Evolutionary conservation across 1,284 basidiomycete species (phyloP), one percentile per base, ranked within the genome.

Genomic region (Mrakiaceae sp.): DNA sequence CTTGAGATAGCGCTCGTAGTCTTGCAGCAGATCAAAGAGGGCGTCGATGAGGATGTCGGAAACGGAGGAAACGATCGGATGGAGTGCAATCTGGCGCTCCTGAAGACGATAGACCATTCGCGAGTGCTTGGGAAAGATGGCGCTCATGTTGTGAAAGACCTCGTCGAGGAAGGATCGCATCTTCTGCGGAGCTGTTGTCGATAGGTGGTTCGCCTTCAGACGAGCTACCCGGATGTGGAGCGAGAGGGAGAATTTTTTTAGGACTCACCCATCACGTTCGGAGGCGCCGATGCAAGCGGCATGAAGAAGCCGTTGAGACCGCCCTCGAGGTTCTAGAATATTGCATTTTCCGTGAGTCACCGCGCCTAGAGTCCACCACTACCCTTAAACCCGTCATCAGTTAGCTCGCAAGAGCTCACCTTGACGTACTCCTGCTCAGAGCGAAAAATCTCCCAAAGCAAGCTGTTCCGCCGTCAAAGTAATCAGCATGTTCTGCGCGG

Each of bases 401-500:
- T 27, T 27, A 27, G 27, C 27, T 27, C 27, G 27, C 27, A 27
- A 27, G 27, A 27, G 27, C 27, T 27, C 27, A 27, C 27, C 27
- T 43, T 14, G 1, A 66, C 65, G 43, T 63, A 66, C 53, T 63
- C 65, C 58, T 60, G 56, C 48, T 66, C 65, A 44, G 51, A 56
- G 52, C 65, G 40, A 5, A 66, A 60, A 16, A 66, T 56, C 58
- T 66, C 65, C 65, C 65, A 66, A 4, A 66, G 52, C 58, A 66
- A 42, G 10, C 65, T 27, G 27, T 27, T 2, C 27, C 27, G 27
- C 27, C 27, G 27, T 27, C 27, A 27, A 27, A 27, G 27, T 27
- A 27, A 27, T 27, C 27, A 27, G 27, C 27, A 27, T 27, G 27
- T 27, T 27, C 27, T 27, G 27, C 27, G 27, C 27, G 27, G 27